Evolutionary conservation across 2,329 filamentous ascomycete genomes (phyloP).

Genomic region (Colletotrichum orchidophilum): DNA sequence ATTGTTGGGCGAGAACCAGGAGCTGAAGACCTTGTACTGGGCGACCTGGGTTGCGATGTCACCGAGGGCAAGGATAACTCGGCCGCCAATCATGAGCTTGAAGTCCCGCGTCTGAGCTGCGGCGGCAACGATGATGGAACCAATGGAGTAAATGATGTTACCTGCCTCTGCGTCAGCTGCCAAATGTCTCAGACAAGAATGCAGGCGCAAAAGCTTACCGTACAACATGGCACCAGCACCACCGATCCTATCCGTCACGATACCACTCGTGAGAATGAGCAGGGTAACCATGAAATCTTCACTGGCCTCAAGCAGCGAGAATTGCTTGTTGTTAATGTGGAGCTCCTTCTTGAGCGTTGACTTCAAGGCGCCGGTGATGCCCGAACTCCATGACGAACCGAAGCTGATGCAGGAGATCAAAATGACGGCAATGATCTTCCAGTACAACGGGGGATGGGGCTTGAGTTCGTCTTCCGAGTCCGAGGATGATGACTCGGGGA

Average conservation of each 20-base stretch:
- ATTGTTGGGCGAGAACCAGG: constrained; percentile 69
- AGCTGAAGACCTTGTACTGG: constrained; percentile 72
- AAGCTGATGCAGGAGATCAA: constrained; percentile 66
- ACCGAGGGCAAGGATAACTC: constrained; percentile 65
- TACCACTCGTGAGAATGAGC: constrained; percentile 62
- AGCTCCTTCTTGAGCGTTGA: constrained; percentile 69
- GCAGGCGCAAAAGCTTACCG: background rate
- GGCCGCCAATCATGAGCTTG: constrained; percentile 68
- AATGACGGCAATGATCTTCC: constrained; percentile 50
- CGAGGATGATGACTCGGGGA: constrained; percentile 6
- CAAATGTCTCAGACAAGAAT: background rate
- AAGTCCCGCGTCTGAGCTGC: constrained; percentile 65
- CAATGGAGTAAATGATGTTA: constrained; percentile 67
- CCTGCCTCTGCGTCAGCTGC: constrained; percentile 46
- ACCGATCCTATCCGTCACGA: constrained; percentile 67
- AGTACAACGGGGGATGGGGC: constrained; percentile 20
- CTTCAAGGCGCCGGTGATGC: constrained; percentile 69
- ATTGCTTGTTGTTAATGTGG: constrained; percentile 68
- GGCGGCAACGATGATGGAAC: constrained; percentile 67
- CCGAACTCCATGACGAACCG: constrained; percentile 67
- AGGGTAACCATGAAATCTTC: constrained; percentile 70
- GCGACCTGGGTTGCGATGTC: constrained; percentile 72
- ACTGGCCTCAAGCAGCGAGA: constrained; percentile 66
- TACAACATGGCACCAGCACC: constrained; percentile 55
- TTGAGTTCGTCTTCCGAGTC: background rate